Evolutionary conservation across 176 grass and related monocot species (phyloP).

Genomic region (Poa pratensis): DNA sequence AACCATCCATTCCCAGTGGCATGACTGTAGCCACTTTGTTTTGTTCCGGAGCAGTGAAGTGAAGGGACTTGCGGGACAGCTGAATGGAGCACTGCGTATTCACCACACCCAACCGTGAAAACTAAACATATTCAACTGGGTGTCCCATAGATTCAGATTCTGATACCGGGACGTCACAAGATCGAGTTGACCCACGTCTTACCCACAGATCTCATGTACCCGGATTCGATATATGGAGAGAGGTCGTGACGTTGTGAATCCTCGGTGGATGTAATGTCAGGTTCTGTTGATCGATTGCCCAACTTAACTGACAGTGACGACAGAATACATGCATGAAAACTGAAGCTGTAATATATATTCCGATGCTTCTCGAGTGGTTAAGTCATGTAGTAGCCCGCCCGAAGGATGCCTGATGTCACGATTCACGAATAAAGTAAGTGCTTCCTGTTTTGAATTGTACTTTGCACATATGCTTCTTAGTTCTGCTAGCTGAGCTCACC

Average conservation of each 20-base stretch:
- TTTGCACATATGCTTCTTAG: background rate
- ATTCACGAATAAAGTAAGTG: conserved; percentile 19
- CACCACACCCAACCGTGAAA: conserved; percentile 22
- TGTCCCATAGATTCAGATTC: conserved; percentile 56
- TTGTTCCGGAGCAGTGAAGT: conserved; percentile 27
- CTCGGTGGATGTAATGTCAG: conserved; percentile 43
- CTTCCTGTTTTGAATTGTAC: background rate
- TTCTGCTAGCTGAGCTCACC: background rate
- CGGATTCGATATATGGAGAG: conserved; percentile 25
- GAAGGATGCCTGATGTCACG: conserved; percentile 34
- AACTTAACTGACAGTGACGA: conserved; percentile 33
- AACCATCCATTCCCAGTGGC: conserved; percentile 49
- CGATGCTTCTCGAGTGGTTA: conserved; percentile 10
- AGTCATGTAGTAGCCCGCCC: background rate
- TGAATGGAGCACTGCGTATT: conserved; percentile 34
- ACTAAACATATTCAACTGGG: conserved; percentile 24
- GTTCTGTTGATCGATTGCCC: conserved; percentile 50
- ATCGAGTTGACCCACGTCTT: conserved; percentile 32
- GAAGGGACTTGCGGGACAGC: background rate
- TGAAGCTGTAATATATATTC: conserved; percentile 33
- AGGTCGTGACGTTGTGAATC: conserved; percentile 47
- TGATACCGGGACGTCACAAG: conserved; percentile 12
- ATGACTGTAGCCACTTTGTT: conserved; percentile 44
- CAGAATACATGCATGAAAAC: conserved; percentile 31
- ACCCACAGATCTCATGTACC: conserved; percentile 7